Base-by-base conservation (phyloP, 2,329 filamentous ascomycete species). In the Stagonosporopsis cucurbitacearum region DNA sequence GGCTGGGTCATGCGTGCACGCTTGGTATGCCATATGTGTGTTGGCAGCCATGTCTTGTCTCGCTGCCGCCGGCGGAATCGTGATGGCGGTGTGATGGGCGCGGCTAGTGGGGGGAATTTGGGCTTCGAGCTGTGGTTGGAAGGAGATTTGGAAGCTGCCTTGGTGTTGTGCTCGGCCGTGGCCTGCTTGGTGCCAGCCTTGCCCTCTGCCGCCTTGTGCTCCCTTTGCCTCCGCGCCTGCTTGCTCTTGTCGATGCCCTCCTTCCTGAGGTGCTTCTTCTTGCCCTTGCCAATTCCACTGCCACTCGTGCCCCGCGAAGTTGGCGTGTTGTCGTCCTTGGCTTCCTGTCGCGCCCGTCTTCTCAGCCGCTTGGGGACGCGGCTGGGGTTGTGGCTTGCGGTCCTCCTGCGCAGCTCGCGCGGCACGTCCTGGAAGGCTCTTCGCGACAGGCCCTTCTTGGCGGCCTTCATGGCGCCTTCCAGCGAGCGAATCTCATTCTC, bases 321-420 rank as follows among this genome's bases (percentile, higher is more conserved):
- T 0, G 95, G 93, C 0, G 94, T 96, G 62, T 97, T 97, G 70
- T 98, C 94, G 52, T 96, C 90, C 15, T 81, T 80, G 87, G 96
- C 96, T 82, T 89, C 86, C 72, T 81, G 80, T 66, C 80, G 84
- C 1, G 92, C 92, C 63, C 89, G 84, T 35, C 78, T 78, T 52
- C 89, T 84, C 69, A 98, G 77, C 59, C 92, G 81, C 70, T 88
- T 89, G 2, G 95, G 95, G 15, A 99, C 88, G 59, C 89, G 86
- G 77, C 94, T 96, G 32, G 90, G 90, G 82, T 99, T 97, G 77
- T 99, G 95, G 74, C 92, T 96, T 19, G 94, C 95, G 0, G 94
- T 96, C 66, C 95, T 84, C 62, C 95, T 83, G 63, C 95, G 83
- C 83, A 99, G 79, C 45, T 88, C 87, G 64, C 92, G 86, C 1